A percentile compares a stretch with the other conserved stretches of the same genome.
These are phyloP conservation scores for Penicillium sp. DNA, from an alignment of 2,329 filamentous ascomycete genomes.

Conservation along the genomic window DNA sequence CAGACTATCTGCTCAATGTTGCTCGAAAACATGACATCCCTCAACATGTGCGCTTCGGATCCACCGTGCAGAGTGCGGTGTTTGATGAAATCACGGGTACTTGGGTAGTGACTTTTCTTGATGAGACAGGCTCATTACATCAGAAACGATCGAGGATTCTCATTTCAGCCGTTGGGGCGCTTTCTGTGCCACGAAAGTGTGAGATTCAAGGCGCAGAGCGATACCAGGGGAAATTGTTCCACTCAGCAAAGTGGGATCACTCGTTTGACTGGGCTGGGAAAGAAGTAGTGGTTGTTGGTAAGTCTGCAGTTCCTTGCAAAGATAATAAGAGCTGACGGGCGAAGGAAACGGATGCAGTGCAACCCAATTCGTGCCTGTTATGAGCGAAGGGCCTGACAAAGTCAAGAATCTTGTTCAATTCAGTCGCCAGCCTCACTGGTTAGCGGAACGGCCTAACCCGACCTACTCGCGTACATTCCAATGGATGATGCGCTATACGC, in stretches of 20 bases:
- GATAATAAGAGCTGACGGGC: neutral
- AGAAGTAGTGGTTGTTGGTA: constrained; percentile 41
- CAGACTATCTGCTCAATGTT: no score
- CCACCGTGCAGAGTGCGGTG: constrained; percentile 16
- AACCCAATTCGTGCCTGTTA: constrained; percentile 51
- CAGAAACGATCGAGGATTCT: constrained; percentile 26
- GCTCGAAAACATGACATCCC: no score
- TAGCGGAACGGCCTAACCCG: constrained; percentile 48
- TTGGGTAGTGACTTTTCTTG: constrained; percentile 21
- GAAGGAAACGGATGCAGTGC: constrained; percentile 50
- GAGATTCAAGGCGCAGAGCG: constrained; percentile 30
- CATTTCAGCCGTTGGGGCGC: constrained; percentile 32
- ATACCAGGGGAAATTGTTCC: constrained; percentile 40
- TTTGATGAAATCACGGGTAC: constrained; percentile 3
- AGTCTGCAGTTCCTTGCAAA: constrained; percentile 7
- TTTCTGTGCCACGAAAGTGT: constrained; percentile 26
- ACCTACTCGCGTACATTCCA: constrained; percentile 44
- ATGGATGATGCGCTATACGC: constrained; percentile 48
- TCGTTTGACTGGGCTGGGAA: constrained; percentile 39
- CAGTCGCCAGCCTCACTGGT: constrained; percentile 53
- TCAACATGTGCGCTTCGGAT: constrained; percentile 22
- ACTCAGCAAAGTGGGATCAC: constrained; percentile 46
- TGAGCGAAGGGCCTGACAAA: constrained; percentile 37
- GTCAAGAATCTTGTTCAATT: constrained; percentile 49
- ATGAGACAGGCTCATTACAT: constrained; percentile 24